Conservation (phyloP, 768 basidiomycete genomes). For the Boletellus ananiceps region DNA sequence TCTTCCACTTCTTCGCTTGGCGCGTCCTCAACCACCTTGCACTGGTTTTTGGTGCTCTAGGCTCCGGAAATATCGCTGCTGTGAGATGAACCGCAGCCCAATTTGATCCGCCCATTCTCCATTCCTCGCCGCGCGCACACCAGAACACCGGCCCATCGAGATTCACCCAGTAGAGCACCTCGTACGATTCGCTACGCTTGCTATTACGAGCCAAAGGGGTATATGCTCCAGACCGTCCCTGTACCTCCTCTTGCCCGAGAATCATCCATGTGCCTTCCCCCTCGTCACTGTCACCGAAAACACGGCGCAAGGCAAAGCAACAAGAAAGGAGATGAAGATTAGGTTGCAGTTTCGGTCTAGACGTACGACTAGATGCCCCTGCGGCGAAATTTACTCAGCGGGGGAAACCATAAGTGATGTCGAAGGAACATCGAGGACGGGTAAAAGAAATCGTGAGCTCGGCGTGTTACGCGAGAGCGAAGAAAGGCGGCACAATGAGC, state of each 20-base stretch:
- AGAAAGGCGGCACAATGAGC: constrained; percentile 19
- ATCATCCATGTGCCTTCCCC: constrained; percentile 14
- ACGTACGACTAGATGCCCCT: constrained; percentile 20
- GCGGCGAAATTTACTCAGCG: constrained; percentile 25
- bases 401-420: constrained; percentile 15
- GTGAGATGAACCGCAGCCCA: constrained; percentile 5
- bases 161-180: constrained; percentile 9
- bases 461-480: constrained; percentile 17
- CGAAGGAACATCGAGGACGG: constrained; percentile 22
- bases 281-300: constrained; percentile 6
- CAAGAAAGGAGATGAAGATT: constrained; percentile 16
- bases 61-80: constrained; percentile 43
- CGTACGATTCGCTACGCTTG: background rate
- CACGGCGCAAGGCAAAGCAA: constrained; percentile 5
- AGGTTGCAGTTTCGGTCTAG: constrained; percentile 24
- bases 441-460: constrained; percentile 23
- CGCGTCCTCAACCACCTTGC: background rate
- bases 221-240: constrained; percentile 16
- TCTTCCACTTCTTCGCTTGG: background rate
- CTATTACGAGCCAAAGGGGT: constrained; percentile 19
- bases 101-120: background rate
- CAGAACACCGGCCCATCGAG: background rate
- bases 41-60: constrained; percentile 26
- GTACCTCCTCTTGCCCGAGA: constrained; percentile 18
- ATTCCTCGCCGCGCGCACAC: too few species aligned